phyloP scores from a whole-genome alignment of 805 yeast genomes.

The Myxozyma monticola region DNA sequence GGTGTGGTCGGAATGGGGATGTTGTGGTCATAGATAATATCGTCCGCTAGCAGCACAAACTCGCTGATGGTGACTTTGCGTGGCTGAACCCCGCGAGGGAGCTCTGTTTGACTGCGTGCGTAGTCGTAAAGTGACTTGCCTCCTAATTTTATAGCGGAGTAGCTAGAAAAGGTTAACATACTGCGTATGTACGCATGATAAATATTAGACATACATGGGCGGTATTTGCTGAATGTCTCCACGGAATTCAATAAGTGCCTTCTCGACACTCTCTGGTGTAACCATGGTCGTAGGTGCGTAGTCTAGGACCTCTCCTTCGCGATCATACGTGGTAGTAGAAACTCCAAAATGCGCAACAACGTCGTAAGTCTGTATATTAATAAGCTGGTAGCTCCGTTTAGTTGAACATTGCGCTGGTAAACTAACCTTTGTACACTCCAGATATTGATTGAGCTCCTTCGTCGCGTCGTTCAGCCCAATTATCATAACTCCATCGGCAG shows the following conservation, averaged over 20 bases:
- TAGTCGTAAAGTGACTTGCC: conserved; percentile 94
- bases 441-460: conserved; percentile 68
- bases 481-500: conserved; percentile 89
- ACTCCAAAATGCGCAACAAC: conserved; percentile 85
- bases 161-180: background rate
- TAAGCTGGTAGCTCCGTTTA: too few relatives aligned
- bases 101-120: conserved; percentile 81
- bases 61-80: conserved; percentile 65
- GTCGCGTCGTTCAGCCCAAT: conserved; percentile 94
- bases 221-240: conserved; percentile 88
- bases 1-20: conserved; percentile 44
- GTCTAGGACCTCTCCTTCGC: conserved; percentile 77
- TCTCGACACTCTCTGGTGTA: conserved; percentile 51
- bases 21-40: conserved; percentile 56
- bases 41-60: conserved; percentile 51
- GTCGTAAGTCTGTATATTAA: conserved; percentile 53
- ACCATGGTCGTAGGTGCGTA: conserved; percentile 59
- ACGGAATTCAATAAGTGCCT: conserved; percentile 61
- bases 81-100: conserved; percentile 79
- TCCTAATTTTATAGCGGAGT: conserved; percentile 88
- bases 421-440: conserved; percentile 67
- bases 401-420: background rate
- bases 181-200: background rate
- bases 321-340: conserved; percentile 90
- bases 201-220: conserved; percentile 56